phyloP scores from a whole-genome alignment of 805 yeast species.

The Candida arabinofermentans region DNA sequence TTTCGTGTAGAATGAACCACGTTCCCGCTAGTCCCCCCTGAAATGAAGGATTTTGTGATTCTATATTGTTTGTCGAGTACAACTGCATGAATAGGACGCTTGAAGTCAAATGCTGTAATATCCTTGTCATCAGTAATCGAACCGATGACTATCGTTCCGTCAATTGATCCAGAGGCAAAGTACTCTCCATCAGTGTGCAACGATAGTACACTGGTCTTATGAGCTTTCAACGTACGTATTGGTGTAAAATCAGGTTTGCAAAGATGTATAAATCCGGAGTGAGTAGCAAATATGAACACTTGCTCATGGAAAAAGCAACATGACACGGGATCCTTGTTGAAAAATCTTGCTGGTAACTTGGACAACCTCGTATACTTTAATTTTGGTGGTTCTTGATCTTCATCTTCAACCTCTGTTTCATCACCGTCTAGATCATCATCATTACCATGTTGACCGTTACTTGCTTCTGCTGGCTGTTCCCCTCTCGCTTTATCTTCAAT shows the following conservation, averaged over 20 bases:
- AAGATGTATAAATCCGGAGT: slow-evolving; percentile 76
- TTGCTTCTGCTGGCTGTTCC: neutral
- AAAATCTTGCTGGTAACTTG: slow-evolving; percentile 66
- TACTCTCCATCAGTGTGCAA: slow-evolving; percentile 67
- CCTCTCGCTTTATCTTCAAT: no score
- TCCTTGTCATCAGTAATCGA: slow-evolving; percentile 59
- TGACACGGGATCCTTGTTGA: slow-evolving; percentile 74
- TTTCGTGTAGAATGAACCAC: slow-evolving; percentile 69
- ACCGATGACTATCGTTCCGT: slow-evolving; percentile 87
- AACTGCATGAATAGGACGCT: slow-evolving; percentile 85
- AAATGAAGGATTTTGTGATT: slow-evolving; percentile 60
- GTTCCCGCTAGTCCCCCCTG: slow-evolving; percentile 90
- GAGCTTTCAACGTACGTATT: slow-evolving; percentile 75
- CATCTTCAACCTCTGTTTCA: slow-evolving; percentile 28
- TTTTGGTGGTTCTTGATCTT: slow-evolving; percentile 62
- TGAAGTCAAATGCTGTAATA: slow-evolving; percentile 72
- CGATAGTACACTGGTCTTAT: slow-evolving; percentile 77
- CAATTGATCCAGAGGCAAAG: slow-evolving; percentile 88
- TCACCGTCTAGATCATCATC: slow-evolving; percentile 27
- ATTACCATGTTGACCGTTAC: no score
- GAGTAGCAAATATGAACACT: slow-evolving; percentile 80
- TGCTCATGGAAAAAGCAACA: slow-evolving; percentile 56
- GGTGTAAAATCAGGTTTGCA: slow-evolving; percentile 55
- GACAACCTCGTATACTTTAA: slow-evolving; percentile 70
- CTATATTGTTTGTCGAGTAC: slow-evolving; percentile 70